Evolutionary conservation across 2,329 filamentous ascomycete species (phyloP).

Genomic region (Raffaelea deltoideospora): DNA sequence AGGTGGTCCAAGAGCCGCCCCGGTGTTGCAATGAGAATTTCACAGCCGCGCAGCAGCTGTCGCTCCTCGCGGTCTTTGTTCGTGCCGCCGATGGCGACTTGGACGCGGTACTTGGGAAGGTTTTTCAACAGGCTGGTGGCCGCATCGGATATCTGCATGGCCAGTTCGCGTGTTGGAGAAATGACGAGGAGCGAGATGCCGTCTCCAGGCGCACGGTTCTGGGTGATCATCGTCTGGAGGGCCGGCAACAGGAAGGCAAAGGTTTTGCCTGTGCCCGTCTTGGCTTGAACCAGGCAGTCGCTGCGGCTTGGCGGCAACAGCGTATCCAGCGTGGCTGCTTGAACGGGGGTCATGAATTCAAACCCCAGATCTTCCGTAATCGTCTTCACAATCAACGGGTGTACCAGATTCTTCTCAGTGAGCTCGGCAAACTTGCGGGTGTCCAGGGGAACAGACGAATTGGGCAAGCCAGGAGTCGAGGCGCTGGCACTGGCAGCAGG

Average conservation of each 20-base stretch:
- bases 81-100: constrained; percentile 63
- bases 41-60: constrained; percentile 55
- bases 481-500: too few species aligned
- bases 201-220: constrained; percentile 14
- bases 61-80: constrained; percentile 61
- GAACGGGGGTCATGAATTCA: constrained; percentile 38
- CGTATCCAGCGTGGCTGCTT: constrained; percentile 33
- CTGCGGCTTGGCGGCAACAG: constrained; percentile 28
- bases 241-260: constrained; percentile 71
- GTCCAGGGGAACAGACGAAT: too few species aligned
- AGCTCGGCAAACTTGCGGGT: too few species aligned
- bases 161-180: constrained; percentile 56
- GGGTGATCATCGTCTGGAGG: constrained; percentile 64
- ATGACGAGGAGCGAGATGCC: constrained; percentile 48
- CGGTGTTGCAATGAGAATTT: constrained; percentile 69
- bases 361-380: constrained; percentile 33
- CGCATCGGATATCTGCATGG: constrained; percentile 56
- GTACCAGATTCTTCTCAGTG: too few species aligned
- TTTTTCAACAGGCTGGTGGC: constrained; percentile 55
- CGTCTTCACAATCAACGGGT: constrained; percentile 30
- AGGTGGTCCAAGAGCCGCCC: constrained; percentile 68
- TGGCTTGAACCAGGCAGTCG: constrained; percentile 61
- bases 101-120: constrained; percentile 59
- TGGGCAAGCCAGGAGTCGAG: too few species aligned
- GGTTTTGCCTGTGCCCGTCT: constrained; percentile 79